Evolutionary conservation across 208 protist species (phyloP).

Genomic region (Porcisia hertigi): DNA sequence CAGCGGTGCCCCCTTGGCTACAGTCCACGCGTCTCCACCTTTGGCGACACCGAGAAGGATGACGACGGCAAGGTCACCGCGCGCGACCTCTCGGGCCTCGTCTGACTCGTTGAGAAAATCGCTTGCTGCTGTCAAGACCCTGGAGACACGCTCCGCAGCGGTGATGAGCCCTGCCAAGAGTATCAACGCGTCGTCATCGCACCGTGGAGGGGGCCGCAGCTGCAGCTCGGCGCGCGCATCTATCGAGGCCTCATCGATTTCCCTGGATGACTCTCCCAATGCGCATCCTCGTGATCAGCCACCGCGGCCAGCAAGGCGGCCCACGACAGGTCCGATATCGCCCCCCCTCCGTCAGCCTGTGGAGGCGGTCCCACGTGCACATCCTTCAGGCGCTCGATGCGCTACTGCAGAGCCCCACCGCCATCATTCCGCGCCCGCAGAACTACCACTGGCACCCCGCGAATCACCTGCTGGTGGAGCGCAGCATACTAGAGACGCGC

Average conservation of each 20-base stretch:
- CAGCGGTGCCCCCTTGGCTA: background rate
- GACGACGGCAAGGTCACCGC: background rate
- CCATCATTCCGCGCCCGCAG: background rate
- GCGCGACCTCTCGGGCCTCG: background rate
- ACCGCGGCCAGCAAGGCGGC: background rate
- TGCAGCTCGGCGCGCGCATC: background rate
- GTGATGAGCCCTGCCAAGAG: background rate
- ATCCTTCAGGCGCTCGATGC: background rate
- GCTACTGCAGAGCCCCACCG: background rate
- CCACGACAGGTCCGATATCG: background rate
- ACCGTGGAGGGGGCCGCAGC: background rate
- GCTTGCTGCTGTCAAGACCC: background rate
- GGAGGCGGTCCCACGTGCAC: background rate
- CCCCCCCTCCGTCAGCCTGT: background rate
- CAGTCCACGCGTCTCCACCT: background rate
- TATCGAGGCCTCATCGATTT: background rate
- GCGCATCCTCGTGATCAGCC: constrained; percentile 1
- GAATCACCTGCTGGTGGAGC: background rate
- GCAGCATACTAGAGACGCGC: background rate
- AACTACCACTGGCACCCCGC: background rate
- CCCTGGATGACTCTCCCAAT: background rate
- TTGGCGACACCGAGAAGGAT: background rate
- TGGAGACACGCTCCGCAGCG: background rate
- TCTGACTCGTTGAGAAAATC: background rate
- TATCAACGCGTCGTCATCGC: background rate